Evolutionary conservation across 1,139 yeast species (phyloP).

Genomic region (Casaregolazyma suthepensis): DNA sequence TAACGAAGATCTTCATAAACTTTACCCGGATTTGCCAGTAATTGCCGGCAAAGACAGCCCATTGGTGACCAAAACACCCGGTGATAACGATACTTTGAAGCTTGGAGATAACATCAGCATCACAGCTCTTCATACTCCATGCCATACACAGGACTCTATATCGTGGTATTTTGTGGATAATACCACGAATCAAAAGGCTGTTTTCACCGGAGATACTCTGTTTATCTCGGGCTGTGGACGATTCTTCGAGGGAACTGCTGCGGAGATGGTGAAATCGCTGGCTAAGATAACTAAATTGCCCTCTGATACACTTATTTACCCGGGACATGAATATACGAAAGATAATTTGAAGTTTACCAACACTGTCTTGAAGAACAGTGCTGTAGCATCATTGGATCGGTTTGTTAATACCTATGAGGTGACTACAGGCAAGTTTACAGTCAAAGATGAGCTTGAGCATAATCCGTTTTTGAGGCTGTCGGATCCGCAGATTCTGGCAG

Average conservation of each 20-base stretch:
- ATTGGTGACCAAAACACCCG: constrained; percentile 60
- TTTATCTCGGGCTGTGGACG: constrained; percentile 96
- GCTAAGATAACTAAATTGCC: constrained; percentile 59
- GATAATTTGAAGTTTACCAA: constrained; percentile 73
- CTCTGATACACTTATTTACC: constrained; percentile 60
- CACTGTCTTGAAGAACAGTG: constrained; percentile 50
- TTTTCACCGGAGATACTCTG: constrained; percentile 93
- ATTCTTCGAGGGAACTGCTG: constrained; percentile 85
- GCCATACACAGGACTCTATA: constrained; percentile 94
- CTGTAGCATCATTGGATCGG: constrained; percentile 48
- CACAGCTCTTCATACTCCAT: constrained; percentile 88
- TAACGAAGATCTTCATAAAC: constrained; percentile 43
- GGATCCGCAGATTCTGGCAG: constrained; percentile 50
- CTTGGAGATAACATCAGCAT: constrained; percentile 60
- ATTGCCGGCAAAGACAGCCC: constrained; percentile 84
- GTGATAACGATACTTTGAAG: constrained; percentile 42
- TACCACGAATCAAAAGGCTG: constrained; percentile 57
- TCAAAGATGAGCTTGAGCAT: constrained; percentile 71
- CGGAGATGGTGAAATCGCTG: constrained; percentile 71
- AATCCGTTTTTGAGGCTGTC: constrained; percentile 84
- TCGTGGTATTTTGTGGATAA: constrained; percentile 72
- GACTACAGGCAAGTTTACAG: constrained; percentile 80
- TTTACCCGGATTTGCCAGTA: constrained; percentile 54
- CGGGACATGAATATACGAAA: constrained; percentile 94
- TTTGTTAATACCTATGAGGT: constrained; percentile 52